These are phyloP conservation scores for Amphirosellinia nigrospora DNA, from an alignment of 495 filamentous ascomycete genomes.

Conservation along the genomic window DNA sequence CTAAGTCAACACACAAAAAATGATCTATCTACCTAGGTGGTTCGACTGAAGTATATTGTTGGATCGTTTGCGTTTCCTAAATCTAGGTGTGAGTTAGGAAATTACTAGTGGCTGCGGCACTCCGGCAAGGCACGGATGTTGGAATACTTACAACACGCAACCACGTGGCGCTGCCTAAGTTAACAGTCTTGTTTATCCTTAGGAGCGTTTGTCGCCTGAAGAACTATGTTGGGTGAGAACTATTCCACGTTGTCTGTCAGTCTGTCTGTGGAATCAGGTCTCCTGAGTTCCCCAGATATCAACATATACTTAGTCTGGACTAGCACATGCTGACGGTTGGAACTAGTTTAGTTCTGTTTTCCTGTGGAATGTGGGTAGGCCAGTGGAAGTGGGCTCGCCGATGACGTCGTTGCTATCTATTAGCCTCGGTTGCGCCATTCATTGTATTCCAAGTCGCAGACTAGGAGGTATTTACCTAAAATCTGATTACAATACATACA, in stretches of 20 bases:
- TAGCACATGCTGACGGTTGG: no score
- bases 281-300: neutral
- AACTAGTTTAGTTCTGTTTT: neutral
- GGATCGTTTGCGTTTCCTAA: neutral
- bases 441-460: no score
- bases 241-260: neutral
- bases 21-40: neutral
- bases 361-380: neutral
- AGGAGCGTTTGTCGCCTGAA: neutral
- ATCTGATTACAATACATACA: no score
- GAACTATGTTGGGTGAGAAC: neutral
- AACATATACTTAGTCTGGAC: no score
- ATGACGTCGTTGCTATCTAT: neutral
- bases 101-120: neutral
- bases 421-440: constrained; percentile 1
- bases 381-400: neutral
- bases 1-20: neutral
- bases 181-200: neutral
- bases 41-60: neutral
- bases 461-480: no score
- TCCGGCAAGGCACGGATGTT: neutral
- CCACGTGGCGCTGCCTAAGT: neutral
- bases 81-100: neutral
- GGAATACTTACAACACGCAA: neutral
- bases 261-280: neutral